These are phyloP conservation scores for Collybiopsis luxurians DNA, from an alignment of 768 basidiomycete genomes.

Conservation along the genomic window DNA sequence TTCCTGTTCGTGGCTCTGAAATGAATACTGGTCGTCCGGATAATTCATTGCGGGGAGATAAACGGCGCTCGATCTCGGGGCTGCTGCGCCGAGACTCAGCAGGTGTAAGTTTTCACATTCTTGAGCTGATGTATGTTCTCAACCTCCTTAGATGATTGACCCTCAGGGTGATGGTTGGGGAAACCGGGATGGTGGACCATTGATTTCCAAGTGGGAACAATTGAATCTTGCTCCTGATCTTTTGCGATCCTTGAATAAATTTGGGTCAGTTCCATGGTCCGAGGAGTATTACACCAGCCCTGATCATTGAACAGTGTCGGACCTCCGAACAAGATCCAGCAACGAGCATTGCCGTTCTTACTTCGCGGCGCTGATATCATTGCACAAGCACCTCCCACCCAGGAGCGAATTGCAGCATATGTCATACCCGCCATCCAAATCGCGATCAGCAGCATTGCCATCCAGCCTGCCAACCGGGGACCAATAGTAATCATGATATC, in stretches of 20 bases:
- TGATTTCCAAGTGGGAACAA: constrained; percentile 96
- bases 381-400: constrained; percentile 97
- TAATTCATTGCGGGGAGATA: constrained; percentile 47
- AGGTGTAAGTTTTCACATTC: constrained; percentile 47
- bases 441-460: constrained; percentile 61
- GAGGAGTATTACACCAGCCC: neutral
- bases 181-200: constrained; percentile 71
- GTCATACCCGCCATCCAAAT: constrained; percentile 89
- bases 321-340: constrained; percentile 98
- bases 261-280: constrained; percentile 63
- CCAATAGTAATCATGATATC: constrained; percentile 92
- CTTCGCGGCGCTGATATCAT: constrained; percentile 95
- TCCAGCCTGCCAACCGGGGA: constrained; percentile 64
- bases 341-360: constrained; percentile 93
- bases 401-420: constrained; percentile 97
- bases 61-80: constrained; percentile 71
- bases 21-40: constrained; percentile 42
- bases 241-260: constrained; percentile 84
- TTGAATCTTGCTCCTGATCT: constrained; percentile 82
- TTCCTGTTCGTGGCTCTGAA: constrained; percentile 58
- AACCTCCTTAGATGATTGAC: constrained; percentile 47
- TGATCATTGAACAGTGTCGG: constrained; percentile 61
- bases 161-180: constrained; percentile 54
- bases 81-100: constrained; percentile 73
- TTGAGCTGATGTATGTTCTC: constrained; percentile 9